Base-by-base conservation (phyloP, 2,329 filamentous ascomycete species). In the Pestalotiopsis sp. region DNA sequence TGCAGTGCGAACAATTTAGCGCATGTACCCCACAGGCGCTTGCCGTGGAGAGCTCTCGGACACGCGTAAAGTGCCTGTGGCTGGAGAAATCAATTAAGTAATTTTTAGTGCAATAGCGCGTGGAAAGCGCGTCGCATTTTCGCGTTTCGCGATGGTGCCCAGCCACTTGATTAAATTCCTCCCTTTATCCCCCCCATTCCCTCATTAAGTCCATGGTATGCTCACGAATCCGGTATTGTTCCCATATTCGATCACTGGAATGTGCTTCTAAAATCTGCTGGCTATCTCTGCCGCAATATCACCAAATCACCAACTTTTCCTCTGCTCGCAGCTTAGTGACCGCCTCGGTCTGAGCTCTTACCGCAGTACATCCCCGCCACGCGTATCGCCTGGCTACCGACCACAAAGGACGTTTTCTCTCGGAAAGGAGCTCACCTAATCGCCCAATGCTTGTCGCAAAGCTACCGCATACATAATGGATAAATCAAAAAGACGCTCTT, bases 71-170 rank as follows among this genome's bases (percentile, higher is more conserved):
- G 31, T 20, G 36, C n/a, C 40, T 60, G 52, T 59, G 56, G 56
- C 56, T 59, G 11, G n/a, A 49, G 17, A 20, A 66, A 66, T 66
- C 65, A 66, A 66, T 66, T 66, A 66, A 66, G 58, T 38, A 59
- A 41, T 49, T 60, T 27, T 59, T 59, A 66, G 58, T 36, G 36
- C 52, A 27, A 40, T 41, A 14, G 65, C 7, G 17, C 52, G 40
- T 27, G 65, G 45, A 27, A 11, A 20, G 60, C 65, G 65, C 65
- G 65, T 60, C 40, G n/a, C 36, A 49, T 27, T 60, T 59, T 66
- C 52, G 52, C 56, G 65, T 56, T 40, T 66, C 63, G 63, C 63
- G 63, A 56, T 58, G 63, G 61, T n/a, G 45, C 45, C 61, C 61
- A 64, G 61, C 61, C 61, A 45, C 61, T 64, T 9, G n/a, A 62